Evolutionary conservation across 306 rosid genomes (phyloP), one percentile per base, ranked within the genome.

Genomic region (Citrullus mucosospermus): DNA sequence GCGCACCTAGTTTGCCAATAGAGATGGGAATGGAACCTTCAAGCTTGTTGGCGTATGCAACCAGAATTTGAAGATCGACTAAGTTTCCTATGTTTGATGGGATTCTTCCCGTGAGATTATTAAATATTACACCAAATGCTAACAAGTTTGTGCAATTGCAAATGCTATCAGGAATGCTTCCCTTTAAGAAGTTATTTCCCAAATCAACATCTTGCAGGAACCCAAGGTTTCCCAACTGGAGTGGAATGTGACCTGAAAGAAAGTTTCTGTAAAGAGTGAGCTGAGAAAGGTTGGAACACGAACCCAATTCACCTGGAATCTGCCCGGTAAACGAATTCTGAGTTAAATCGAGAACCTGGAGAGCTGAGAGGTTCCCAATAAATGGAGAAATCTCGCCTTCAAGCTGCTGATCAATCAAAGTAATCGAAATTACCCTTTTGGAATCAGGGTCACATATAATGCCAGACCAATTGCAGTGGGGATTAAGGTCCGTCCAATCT

Each of bases 391-490:
- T 78, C 84, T 83, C 36, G 54, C 98, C 98, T 82, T 80, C 77
- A 75, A 93, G 93, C 86, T 84, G 86, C 83, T 72, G 78, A 17
- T 79, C 78, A 39, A n/a, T 36, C 63, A 91, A 70, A 56, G 92
- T 82, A 85, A 93, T 83, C 20, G 93, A 82, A 46, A 82, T 66
- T 56, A 93, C 93, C 75, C 79, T 82, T 11, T 75, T 86, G 50
- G 89, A 84, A 9, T 87, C 62, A 38, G 83, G 30, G 54, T 84
- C 89, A 85, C 98, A 93, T 77, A 84, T 72, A 86, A 91, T 82
- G 62, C 95, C 95, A 51, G 93, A 75, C 95, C 95, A 93, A 76
- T 91, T 90, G 91, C 98, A 90, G 67, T 91, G 91, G 32, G 76
- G 82, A 62, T 18, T 81, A 28, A 36, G 81, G 28, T 83, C 88